phyloP scores from a whole-genome alignment of 192 early-diverging fungal species.

The Podochytrium sp. region DNA sequence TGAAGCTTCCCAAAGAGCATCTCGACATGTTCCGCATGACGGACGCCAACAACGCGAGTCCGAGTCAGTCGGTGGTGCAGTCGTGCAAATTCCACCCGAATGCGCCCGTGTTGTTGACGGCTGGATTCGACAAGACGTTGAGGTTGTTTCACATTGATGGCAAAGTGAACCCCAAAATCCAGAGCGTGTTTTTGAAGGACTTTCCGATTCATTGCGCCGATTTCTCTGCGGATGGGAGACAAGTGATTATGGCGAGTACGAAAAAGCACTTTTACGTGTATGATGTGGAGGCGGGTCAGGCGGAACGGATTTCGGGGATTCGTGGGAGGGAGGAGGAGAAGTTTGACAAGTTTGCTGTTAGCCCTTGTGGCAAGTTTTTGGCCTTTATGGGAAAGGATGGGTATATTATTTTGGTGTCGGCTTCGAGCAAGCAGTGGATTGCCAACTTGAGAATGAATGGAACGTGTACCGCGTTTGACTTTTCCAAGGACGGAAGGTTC shows the following conservation, averaged over 20 bases:
- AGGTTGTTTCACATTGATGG: constrained; percentile 92
- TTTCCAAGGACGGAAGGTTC: constrained; percentile 78
- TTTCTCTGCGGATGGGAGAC: constrained; percentile 76
- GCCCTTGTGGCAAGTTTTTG: constrained; percentile 73
- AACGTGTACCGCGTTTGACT: constrained; percentile 69
- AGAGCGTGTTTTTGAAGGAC: constrained; percentile 87
- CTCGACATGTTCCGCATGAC: constrained; percentile 71
- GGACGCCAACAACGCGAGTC: constrained; percentile 73
- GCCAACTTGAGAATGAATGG: constrained; percentile 90
- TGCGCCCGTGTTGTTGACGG: constrained; percentile 84
- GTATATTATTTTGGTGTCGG: constrained; percentile 78
- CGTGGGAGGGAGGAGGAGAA: constrained; percentile 73
- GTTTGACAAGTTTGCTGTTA: constrained; percentile 71
- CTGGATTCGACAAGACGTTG: constrained; percentile 86
- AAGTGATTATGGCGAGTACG: constrained; percentile 79
- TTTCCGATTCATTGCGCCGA: constrained; percentile 77
- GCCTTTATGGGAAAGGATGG: constrained; percentile 82
- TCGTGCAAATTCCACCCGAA: constrained; percentile 87
- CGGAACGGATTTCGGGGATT: constrained; percentile 73
- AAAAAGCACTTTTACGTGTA: constrained; percentile 83
- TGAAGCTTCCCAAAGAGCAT: constrained; percentile 53
- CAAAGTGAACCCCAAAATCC: constrained; percentile 89
- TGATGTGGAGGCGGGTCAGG: constrained; percentile 76
- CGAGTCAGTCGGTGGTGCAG: constrained; percentile 64
- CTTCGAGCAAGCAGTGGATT: constrained; percentile 85